These are phyloP conservation scores for Prorocentrum cordatum DNA, from an alignment of 169 alveolate genomes.

Conservation along the genomic window DNA sequence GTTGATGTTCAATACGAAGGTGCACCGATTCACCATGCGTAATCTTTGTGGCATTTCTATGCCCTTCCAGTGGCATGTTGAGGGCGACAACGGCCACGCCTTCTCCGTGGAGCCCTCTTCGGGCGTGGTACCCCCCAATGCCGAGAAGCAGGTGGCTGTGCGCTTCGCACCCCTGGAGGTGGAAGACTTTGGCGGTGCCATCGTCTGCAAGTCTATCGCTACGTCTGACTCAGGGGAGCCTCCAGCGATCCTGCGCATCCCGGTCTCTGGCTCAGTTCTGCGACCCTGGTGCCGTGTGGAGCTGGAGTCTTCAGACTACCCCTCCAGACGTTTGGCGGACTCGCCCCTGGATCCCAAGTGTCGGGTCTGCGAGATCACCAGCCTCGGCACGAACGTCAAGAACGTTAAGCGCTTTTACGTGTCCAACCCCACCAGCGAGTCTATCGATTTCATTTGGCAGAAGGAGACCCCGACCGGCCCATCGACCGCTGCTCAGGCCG, in stretches of 20 bases:
- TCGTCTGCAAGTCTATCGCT: too few relatives aligned
- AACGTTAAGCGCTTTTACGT: constrained; percentile 53
- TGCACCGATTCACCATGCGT: too few relatives aligned
- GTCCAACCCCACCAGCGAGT: constrained; percentile 43
- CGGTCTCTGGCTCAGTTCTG: too few relatives aligned
- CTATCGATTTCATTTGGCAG: constrained; percentile 22
- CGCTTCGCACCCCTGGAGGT: too few relatives aligned
- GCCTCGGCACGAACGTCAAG: constrained; percentile 61
- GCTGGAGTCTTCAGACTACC: background rate
- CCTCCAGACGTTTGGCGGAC: background rate
- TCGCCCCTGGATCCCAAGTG: constrained; percentile 51
- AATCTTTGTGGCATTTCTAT: background rate
- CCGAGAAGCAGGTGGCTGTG: background rate
- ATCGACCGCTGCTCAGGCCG: too few relatives aligned
- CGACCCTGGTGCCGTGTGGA: too few relatives aligned
- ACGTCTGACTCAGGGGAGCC: too few relatives aligned
- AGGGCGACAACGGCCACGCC: background rate
- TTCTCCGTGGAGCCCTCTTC: constrained; percentile 4
- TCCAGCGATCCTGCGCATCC: too few relatives aligned
- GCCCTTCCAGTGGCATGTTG: background rate
- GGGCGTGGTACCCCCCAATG: background rate
- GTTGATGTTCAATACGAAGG: too few relatives aligned
- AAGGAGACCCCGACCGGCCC: background rate
- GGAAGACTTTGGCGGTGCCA: too few relatives aligned
- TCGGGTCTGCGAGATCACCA: constrained; percentile 22